Evolutionary conservation across 2,329 filamentous ascomycete genomes (phyloP).

Genomic region (Colletotrichum brevisporum): DNA sequence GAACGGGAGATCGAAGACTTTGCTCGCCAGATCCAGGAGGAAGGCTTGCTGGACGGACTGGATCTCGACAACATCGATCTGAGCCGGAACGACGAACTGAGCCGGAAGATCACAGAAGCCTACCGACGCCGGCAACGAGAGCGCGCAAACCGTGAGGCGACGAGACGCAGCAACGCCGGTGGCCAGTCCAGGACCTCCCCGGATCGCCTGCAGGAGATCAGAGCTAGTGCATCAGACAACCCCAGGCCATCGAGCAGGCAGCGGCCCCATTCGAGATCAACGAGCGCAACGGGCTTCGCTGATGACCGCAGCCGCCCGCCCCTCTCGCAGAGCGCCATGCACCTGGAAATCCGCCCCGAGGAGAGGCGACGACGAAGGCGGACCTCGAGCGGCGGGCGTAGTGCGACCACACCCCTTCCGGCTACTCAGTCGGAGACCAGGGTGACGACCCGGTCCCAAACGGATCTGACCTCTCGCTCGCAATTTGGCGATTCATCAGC

Average conservation of each 20-base stretch:
- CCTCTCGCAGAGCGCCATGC: slow-evolving; percentile 59
- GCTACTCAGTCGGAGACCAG: slow-evolving; percentile 59
- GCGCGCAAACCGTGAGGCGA: slow-evolving; percentile 37
- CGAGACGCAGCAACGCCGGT: slow-evolving; percentile 59
- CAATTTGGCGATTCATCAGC: slow-evolving; percentile 54
- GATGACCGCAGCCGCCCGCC: slow-evolving; percentile 69
- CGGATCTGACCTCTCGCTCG: slow-evolving; percentile 69
- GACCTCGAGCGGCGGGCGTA: slow-evolving; percentile 69
- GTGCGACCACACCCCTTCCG: slow-evolving; percentile 64
- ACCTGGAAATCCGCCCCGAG: slow-evolving; percentile 66
- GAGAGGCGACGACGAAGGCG: slow-evolving; percentile 61
- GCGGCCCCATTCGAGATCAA: slow-evolving; percentile 62
- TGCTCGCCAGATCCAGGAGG: slow-evolving; percentile 87
- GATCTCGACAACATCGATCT: slow-evolving; percentile 90
- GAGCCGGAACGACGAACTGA: slow-evolving; percentile 89
- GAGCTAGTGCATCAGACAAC: slow-evolving; percentile 43
- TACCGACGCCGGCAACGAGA: slow-evolving; percentile 83
- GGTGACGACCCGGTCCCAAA: slow-evolving; percentile 73
- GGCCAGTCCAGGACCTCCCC: slow-evolving; percentile 54
- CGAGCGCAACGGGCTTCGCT: slow-evolving; percentile 57
- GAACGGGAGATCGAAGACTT: slow-evolving; percentile 93
- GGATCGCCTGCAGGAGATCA: slow-evolving; percentile 36
- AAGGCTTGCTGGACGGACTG: slow-evolving; percentile 88
- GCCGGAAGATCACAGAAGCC: slow-evolving; percentile 89
- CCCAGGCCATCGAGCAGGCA: slow-evolving; percentile 44